Evolutionary conservation across 768 basidiomycete genomes (phyloP).

Genomic region (Boletus rubropictus): DNA sequence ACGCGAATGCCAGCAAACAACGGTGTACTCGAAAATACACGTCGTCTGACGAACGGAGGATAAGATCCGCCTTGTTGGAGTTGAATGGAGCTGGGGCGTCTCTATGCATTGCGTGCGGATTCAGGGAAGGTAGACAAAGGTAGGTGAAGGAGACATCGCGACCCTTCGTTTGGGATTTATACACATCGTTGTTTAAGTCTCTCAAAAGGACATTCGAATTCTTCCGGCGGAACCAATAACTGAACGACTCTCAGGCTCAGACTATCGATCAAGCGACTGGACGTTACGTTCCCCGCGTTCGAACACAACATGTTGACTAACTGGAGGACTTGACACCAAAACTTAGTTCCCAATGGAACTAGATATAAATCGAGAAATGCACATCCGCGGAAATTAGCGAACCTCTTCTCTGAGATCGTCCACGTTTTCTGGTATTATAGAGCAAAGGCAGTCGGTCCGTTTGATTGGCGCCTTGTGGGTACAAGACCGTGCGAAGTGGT

Average conservation of each 20-base stretch:
- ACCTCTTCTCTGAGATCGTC: background rate
- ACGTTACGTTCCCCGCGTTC: background rate
- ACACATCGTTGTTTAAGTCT: background rate
- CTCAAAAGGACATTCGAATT: background rate
- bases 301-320: background rate
- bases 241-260: constrained; percentile 9
- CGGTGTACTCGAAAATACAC: constrained; percentile 23
- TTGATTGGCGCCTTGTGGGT: background rate
- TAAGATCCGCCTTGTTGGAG: constrained; percentile 42
- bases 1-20: constrained; percentile 24
- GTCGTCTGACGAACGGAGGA: constrained; percentile 46
- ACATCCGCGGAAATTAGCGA: background rate
- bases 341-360: constrained; percentile 3
- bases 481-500: background rate
- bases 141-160: background rate
- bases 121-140: background rate
- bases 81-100: constrained; percentile 39
- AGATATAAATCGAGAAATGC: no score
- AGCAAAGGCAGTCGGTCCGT: background rate
- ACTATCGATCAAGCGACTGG: background rate
- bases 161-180: constrained; percentile 9
- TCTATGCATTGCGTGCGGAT: constrained; percentile 12
- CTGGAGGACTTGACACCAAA: background rate
- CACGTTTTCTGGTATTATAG: background rate
- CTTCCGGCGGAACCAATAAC: background rate